Evolutionary conservation across 2,329 filamentous ascomycete species (phyloP).

Genomic region (Exophiala sp.): DNA sequence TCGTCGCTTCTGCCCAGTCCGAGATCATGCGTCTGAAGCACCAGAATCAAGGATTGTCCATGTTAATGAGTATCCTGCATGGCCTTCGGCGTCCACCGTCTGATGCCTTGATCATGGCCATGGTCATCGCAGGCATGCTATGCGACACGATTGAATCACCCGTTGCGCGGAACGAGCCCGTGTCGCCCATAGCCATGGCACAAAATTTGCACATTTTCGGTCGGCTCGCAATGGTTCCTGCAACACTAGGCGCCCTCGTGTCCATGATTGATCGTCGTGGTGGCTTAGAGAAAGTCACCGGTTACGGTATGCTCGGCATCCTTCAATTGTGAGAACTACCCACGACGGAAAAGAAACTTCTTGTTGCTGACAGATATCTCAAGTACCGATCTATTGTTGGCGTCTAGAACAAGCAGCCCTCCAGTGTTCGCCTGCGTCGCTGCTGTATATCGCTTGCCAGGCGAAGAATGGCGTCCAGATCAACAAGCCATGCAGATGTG

Average conservation of each 20-base stretch:
- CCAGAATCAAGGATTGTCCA: constrained; percentile 3
- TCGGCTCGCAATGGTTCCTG: constrained; percentile 5
- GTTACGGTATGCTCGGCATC: constrained; percentile 8
- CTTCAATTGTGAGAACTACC: constrained; percentile 12
- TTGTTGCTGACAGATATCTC: not conserved
- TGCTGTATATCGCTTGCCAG: not conserved
- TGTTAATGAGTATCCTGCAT: constrained; percentile 7
- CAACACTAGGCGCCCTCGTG: constrained; percentile 5
- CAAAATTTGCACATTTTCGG: constrained; percentile 13
- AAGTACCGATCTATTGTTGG: constrained; percentile 13
- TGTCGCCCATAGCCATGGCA: constrained; percentile 12
- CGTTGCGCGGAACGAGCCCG: too few relatives aligned
- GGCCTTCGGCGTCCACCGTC: constrained; percentile 6
- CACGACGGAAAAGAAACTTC: too few relatives aligned
- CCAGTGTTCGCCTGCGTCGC: constrained; percentile 8
- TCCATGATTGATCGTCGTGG: constrained; percentile 6
- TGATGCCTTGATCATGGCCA: constrained; percentile 15
- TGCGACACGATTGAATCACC: not conserved
- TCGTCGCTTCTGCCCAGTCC: not conserved
- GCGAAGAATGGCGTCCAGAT: constrained; percentile 3
- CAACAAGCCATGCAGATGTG: constrained; percentile 7
- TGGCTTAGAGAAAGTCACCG: constrained; percentile 3
- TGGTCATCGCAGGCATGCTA: constrained; percentile 13
- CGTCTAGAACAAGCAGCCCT: not conserved
- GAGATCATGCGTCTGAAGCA: constrained; percentile 7